Conservation (phyloP, 1,284 basidiomycete species). For the Sporisorium reilianum region DNA sequence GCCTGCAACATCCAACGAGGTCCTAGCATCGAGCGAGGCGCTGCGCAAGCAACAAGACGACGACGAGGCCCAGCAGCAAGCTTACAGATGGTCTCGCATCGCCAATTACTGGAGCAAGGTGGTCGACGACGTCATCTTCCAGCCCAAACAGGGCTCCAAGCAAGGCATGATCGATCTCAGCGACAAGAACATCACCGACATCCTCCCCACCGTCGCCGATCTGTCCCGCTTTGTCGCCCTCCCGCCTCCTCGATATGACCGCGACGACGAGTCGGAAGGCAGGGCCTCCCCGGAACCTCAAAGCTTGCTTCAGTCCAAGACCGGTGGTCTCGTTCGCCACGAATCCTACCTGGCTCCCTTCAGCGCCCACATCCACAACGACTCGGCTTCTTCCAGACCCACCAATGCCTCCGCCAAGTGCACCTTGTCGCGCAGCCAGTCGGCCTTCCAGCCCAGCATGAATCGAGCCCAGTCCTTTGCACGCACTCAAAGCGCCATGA, state of each 20-base stretch:
- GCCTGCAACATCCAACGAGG: slow-evolving; percentile 30
- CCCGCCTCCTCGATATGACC: slow-evolving; percentile 42
- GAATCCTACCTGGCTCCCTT: slow-evolving; percentile 48
- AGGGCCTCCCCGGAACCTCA: slow-evolving; percentile 7
- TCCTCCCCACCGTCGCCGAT: slow-evolving; percentile 45
- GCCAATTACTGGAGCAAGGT: slow-evolving; percentile 48
- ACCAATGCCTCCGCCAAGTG: slow-evolving; percentile 5
- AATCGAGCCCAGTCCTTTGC: slow-evolving; percentile 36
- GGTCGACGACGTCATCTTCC: slow-evolving; percentile 41
- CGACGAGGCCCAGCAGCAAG: slow-evolving; percentile 16
- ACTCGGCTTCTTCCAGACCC: slow-evolving; percentile 9
- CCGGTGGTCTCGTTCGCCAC: slow-evolving; percentile 43
- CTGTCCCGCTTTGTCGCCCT: slow-evolving; percentile 48
- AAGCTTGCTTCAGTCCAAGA: slow-evolving; percentile 35
- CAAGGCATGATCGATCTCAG: slow-evolving; percentile 43
- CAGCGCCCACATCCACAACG: slow-evolving; percentile 42
- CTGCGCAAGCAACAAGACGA: background rate
- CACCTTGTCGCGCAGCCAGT: slow-evolving; percentile 38
- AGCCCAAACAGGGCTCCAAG: slow-evolving; percentile 28
- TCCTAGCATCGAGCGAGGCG: background rate
- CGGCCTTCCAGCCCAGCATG: slow-evolving; percentile 35
- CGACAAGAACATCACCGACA: slow-evolving; percentile 38
- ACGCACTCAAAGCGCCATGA: slow-evolving; percentile 36
- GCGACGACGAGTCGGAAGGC: slow-evolving; percentile 10
- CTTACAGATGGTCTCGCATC: slow-evolving; percentile 33